Evolutionary conservation across 306 rosid species (phyloP), one percentile per base, ranked within the genome.

Genomic region (Malus asiatica): DNA sequence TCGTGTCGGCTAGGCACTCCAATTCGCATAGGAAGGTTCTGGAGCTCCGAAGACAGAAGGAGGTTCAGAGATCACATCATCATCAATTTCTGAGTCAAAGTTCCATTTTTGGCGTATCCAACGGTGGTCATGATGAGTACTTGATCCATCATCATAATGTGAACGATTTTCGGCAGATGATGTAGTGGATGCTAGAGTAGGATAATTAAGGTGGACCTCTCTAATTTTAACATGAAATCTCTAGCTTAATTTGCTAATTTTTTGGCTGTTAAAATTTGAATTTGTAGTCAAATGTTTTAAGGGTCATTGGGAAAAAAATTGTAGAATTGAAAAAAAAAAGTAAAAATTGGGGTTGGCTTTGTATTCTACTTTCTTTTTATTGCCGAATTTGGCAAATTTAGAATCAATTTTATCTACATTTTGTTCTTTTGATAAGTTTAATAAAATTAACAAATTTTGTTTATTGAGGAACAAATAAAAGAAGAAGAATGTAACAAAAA

Each of bases 51-150:
- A 72, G 86, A 52, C 88, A 85, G 68, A 77, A 71, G 79, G 87
- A 83, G 63, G 58, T 77, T 73, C 82, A 79, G 10, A 51, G 73
- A 38, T 74, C 77, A 25, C 79, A 80, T 7, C 83, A 86, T 32
- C 87, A 85, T 20, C 95, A 87, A 8, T 60, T 78, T 71, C 65
- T 92, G 8, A 85, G 81, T 82, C 95, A 86, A 46, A 76, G 45
- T 76, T 85, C 96, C 10, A 83, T 94, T 86, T 95, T 95, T 75
- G 93, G 88, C 25, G 90, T 88, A 83, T 81, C 93, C 68, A 91
- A 91, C 90, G 96, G 95, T 35, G 91, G 90, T 19, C 90, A 90
- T 73, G 96, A 94, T 1, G 97, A 94, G 1, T 90, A 75, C 80
- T 83, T 86, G 84, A 88, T 89, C 79, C 88, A 81, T 73, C 89